These are phyloP conservation scores for Penicillium sp. DNA, from an alignment of 2,329 filamentous ascomycete genomes.

Conservation along the genomic window DNA sequence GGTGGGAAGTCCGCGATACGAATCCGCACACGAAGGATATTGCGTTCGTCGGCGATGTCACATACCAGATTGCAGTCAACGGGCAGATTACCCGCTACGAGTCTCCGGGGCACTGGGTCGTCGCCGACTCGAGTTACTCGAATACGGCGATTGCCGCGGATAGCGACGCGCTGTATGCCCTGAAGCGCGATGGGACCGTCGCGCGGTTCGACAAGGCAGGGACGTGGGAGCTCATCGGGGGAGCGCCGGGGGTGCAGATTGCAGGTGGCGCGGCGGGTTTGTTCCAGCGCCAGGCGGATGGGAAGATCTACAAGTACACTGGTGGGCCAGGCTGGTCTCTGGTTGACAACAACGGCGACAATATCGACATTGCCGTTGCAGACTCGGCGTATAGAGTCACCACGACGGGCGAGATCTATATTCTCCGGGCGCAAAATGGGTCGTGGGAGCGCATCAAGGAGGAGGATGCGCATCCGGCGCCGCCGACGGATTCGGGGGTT, in stretches of 20 bases:
- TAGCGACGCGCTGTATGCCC: not conserved
- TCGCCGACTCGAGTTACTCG: not conserved
- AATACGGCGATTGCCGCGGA: not conserved
- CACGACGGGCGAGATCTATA: slow-evolving; percentile 3
- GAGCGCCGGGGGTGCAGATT: not conserved
- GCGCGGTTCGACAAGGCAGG: not conserved
- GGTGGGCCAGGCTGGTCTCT: not conserved
- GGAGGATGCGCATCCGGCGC: not conserved
- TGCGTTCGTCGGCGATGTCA: not conserved
- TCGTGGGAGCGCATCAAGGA: not conserved
- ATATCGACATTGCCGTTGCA: slow-evolving; percentile 3
- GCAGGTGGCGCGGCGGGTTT: slow-evolving; percentile 3
- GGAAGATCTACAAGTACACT: not conserved
- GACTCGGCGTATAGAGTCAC: slow-evolving; percentile 2
- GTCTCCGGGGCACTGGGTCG: not conserved
- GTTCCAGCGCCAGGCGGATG: not conserved
- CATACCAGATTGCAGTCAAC: not conserved
- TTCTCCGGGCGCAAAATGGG: not conserved
- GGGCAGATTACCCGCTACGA: not conserved
- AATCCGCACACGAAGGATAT: not conserved
- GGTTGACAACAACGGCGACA: not conserved
- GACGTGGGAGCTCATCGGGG: not conserved
- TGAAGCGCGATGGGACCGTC: not conserved
- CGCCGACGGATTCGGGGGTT: not conserved
- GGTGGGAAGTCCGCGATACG: slow-evolving; percentile 7